Evolutionary conservation across 352 stramenopile species (phyloP).

Genomic region (Pythium sp.): DNA sequence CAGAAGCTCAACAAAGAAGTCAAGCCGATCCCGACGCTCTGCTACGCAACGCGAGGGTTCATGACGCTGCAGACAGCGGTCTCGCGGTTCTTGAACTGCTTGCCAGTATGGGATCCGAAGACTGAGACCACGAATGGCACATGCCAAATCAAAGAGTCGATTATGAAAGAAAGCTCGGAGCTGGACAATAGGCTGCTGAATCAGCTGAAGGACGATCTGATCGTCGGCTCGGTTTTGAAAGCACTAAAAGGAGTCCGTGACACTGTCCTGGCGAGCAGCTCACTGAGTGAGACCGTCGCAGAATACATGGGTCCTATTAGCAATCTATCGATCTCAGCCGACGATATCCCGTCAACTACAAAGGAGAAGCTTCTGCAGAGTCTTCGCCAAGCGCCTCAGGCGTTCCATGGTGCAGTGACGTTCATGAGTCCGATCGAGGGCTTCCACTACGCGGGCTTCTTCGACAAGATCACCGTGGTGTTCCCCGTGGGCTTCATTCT

Average conservation of each 20-base stretch:
- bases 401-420: slow-evolving; percentile 44
- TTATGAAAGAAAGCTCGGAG: slow-evolving; percentile 18
- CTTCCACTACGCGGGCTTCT: slow-evolving; percentile 74
- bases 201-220: slow-evolving; percentile 50
- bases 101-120: slow-evolving; percentile 46
- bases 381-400: slow-evolving; percentile 59
- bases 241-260: slow-evolving; percentile 4
- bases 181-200: slow-evolving; percentile 39
- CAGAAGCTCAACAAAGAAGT: slow-evolving; percentile 26
- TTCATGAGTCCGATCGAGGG: slow-evolving; percentile 47
- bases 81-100: slow-evolving; percentile 62
- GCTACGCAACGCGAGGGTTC: slow-evolving; percentile 63
- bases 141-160: slow-evolving; percentile 47
- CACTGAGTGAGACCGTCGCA: not conserved
- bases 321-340: slow-evolving; percentile 11
- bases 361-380: slow-evolving; percentile 38
- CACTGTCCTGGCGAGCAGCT: not conserved
- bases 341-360: slow-evolving; percentile 19
- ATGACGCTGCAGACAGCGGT: slow-evolving; percentile 73
- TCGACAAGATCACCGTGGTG: slow-evolving; percentile 65
- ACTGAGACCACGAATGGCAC: slow-evolving; percentile 25
- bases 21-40: slow-evolving; percentile 24
- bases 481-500: slow-evolving; percentile 91
- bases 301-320: slow-evolving; percentile 23
- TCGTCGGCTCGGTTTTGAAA: slow-evolving; percentile 42